phyloP scores from a whole-genome alignment of 192 early-diverging fungal species.

The Coemansia furcata region DNA sequence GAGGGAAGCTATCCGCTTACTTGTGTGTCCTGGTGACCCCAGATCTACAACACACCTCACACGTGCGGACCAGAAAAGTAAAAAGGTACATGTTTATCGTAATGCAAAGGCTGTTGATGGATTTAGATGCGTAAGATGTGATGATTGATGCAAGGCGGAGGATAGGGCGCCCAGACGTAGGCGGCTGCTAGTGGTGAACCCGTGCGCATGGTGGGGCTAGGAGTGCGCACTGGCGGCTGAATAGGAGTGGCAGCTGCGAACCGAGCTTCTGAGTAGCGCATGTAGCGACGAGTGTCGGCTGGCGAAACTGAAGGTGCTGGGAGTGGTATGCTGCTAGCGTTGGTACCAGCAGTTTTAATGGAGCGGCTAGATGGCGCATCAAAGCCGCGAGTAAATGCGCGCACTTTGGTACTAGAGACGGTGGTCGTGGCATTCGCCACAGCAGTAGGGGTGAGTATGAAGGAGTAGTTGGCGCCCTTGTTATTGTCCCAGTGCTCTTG shows the following conservation, averaged over 20 bases:
- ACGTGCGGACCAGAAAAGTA: too few relatives aligned
- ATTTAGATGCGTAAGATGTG: neutral
- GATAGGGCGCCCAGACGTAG: conserved; percentile 19
- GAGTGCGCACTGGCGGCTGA: conserved; percentile 14
- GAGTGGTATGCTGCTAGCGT: neutral
- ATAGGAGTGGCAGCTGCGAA: conserved; percentile 16
- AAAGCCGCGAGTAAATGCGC: conserved; percentile 14
- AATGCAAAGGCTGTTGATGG: neutral
- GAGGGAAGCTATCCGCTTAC: neutral
- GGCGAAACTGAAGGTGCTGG: conserved; percentile 1
- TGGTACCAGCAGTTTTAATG: neutral
- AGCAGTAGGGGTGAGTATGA: conserved; percentile 26
- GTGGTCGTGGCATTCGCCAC: neutral
- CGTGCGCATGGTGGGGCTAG: conserved; percentile 31
- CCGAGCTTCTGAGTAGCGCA: conserved; percentile 44
- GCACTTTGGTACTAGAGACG: neutral
- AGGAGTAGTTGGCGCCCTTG: conserved; percentile 76
- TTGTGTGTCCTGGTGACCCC: neutral
- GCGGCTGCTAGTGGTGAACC: conserved; percentile 31
- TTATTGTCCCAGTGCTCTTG: conserved; percentile 95
- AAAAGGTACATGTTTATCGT: too few relatives aligned
- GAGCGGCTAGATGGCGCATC: neutral
- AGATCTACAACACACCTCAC: neutral
- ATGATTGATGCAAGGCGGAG: neutral
- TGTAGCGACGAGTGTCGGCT: conserved; percentile 39